phyloP scores from a whole-genome alignment of 352 stramenopile species.

The Globisporangium nunn region DNA sequence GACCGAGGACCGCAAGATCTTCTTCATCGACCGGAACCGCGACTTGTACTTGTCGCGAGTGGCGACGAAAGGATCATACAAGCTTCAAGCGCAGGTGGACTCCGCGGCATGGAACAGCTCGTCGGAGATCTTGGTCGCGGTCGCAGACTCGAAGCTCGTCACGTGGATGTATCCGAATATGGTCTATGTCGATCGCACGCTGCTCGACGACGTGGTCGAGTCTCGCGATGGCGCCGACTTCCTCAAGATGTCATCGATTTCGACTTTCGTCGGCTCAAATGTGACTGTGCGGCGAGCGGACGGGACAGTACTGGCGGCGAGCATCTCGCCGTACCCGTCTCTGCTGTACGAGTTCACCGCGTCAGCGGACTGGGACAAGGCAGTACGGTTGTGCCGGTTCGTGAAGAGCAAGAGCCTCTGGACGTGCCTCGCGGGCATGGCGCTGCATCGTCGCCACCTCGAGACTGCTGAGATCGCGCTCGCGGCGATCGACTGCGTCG shows the following conservation, averaged over 20 bases:
- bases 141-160: conserved; percentile 85
- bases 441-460: conserved; percentile 81
- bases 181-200: conserved; percentile 88
- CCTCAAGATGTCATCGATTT: conserved; percentile 80
- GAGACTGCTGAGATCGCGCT: conserved; percentile 89
- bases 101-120: conserved; percentile 86
- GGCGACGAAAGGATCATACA: conserved; percentile 53
- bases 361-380: conserved; percentile 85
- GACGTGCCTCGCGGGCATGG: conserved; percentile 89
- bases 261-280: conserved; percentile 79
- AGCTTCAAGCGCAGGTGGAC: conserved; percentile 89
- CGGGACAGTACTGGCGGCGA: conserved; percentile 76
- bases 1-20: conserved; percentile 73
- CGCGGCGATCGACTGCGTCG: conserved; percentile 87
- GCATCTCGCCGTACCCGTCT: conserved; percentile 69
- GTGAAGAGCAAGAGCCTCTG: conserved; percentile 87
- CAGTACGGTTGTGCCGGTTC: conserved; percentile 87
- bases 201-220: conserved; percentile 78
- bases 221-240: conserved; percentile 73
- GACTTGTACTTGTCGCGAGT: conserved; percentile 80
- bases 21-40: conserved; percentile 87
- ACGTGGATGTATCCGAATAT: conserved; percentile 90
- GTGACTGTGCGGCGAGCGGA: conserved; percentile 86
- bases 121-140: conserved; percentile 82
- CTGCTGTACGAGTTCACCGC: conserved; percentile 87